phyloP scores from a whole-genome alignment of 2,329 filamentous ascomycete species.

The Calonectria leucothoes region DNA sequence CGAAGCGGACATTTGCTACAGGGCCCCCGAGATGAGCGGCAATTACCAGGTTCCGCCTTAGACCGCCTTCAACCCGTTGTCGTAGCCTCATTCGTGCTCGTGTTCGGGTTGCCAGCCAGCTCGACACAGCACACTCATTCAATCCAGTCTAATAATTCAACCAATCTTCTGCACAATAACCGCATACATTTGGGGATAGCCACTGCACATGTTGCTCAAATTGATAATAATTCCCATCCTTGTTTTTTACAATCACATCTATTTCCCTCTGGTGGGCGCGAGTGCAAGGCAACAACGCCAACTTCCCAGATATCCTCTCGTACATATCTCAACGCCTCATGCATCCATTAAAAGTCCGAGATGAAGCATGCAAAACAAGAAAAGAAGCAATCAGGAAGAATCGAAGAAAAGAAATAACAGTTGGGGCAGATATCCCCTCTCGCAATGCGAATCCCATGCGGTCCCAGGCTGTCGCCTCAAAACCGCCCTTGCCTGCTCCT shows the following conservation, averaged over 20 bases:
- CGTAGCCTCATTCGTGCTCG: conserved; percentile 36
- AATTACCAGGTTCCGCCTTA: conserved; percentile 22
- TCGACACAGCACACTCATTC: not conserved
- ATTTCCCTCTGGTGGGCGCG: conserved; percentile 2
- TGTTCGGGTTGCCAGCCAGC: conserved; percentile 31
- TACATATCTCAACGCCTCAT: conserved; percentile 23
- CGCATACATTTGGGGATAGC: not conserved
- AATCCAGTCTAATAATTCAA: too few species aligned
- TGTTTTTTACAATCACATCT: not conserved
- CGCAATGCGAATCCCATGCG: not conserved
- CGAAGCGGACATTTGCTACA: conserved; percentile 5
- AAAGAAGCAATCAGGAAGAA: not conserved
- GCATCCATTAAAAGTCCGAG: conserved; percentile 17
- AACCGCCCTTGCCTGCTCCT: not conserved
- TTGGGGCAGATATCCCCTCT: not conserved
- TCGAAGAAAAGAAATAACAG: conserved; percentile 1
- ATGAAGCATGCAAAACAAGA: not conserved
- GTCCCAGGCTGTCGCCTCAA: conserved; percentile 12
- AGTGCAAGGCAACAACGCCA: conserved; percentile 21
- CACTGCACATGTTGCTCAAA: not conserved
- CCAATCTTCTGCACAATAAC: not conserved
- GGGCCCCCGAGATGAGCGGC: conserved; percentile 23
- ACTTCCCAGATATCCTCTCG: conserved; percentile 14
- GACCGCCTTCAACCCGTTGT: not conserved
- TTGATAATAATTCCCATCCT: not conserved